Percentiles rank a stretch among this genome's conserved stretches.
Conservation (phyloP, 495 filamentous ascomycete species). For the Penicillium simplicissimum region DNA sequence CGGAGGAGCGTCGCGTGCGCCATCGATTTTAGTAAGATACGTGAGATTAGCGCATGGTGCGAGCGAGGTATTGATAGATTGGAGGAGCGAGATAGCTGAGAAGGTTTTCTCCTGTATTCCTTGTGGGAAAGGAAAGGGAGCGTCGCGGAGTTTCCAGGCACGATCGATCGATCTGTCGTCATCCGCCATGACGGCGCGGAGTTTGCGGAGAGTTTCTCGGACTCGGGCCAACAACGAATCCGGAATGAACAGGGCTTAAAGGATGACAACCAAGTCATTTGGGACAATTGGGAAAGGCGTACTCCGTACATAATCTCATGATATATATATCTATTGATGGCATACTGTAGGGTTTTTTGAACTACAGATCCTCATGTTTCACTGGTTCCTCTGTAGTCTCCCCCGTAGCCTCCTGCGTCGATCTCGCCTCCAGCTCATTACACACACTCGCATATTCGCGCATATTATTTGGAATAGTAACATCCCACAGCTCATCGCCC, state of each 20-base stretch:
- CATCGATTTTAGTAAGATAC: constrained; percentile 15
- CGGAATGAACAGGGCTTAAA: not conserved
- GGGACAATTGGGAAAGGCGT: not conserved
- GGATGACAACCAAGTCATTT: not conserved
- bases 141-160: constrained; percentile 1
- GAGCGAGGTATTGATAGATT: not conserved
- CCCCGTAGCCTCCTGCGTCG: not conserved
- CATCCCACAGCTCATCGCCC: constrained; percentile 41
- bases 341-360: not conserved
- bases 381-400: not conserved
- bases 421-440: constrained; percentile 20
- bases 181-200: constrained; percentile 15
- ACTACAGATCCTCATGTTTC: constrained; percentile 30
- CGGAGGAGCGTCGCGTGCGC: constrained; percentile 33
- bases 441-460: constrained; percentile 45
- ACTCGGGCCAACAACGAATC: not conserved
- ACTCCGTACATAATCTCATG: no score
- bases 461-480: constrained; percentile 47
- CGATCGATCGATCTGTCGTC: constrained; percentile 18
- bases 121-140: not conserved
- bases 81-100: not conserved
- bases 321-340: not conserved
- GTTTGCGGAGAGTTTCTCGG: constrained; percentile 1
- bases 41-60: constrained; percentile 18
- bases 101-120: not conserved